Evolutionary conservation across 179 eudicot species (phyloP).

Genomic region (Sideroxylon spinosum): DNA sequence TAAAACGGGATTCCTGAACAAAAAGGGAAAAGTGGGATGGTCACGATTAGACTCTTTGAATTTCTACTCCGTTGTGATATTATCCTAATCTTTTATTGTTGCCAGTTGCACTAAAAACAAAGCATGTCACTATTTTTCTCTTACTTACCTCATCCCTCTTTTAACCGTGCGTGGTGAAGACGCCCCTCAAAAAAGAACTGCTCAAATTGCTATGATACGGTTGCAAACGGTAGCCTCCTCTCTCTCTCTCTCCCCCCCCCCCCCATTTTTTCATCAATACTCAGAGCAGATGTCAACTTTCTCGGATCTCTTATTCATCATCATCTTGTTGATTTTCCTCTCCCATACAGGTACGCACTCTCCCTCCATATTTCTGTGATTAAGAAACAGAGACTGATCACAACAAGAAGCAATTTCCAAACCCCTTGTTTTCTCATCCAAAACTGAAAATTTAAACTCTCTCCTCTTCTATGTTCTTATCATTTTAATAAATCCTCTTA

Average conservation of each 20-base stretch:
- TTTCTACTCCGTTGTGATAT: neutral
- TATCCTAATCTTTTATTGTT: neutral
- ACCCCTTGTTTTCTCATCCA: too few species aligned
- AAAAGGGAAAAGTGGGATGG: neutral
- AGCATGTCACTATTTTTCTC: neutral
- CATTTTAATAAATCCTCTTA: neutral
- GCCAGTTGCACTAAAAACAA: neutral
- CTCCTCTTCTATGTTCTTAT: neutral
- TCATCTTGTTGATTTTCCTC: neutral
- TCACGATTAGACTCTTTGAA: neutral
- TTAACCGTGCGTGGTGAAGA: neutral
- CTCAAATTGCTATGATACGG: neutral
- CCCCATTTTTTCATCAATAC: neutral
- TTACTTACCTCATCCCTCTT: neutral
- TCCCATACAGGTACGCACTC: constrained; percentile 3
- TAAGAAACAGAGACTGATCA: neutral
- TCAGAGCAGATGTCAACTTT: constrained; percentile 18
- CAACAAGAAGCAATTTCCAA: neutral
- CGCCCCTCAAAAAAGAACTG: neutral
- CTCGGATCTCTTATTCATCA: constrained; percentile 11
- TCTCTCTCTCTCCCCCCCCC: constrained; percentile 9
- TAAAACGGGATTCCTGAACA: neutral
- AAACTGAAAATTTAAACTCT: neutral
- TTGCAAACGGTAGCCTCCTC: neutral
- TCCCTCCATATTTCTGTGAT: neutral